These are phyloP conservation scores for Penicillium thymicola DNA, from an alignment of 2,329 filamentous ascomycete genomes.

Conservation along the genomic window DNA sequence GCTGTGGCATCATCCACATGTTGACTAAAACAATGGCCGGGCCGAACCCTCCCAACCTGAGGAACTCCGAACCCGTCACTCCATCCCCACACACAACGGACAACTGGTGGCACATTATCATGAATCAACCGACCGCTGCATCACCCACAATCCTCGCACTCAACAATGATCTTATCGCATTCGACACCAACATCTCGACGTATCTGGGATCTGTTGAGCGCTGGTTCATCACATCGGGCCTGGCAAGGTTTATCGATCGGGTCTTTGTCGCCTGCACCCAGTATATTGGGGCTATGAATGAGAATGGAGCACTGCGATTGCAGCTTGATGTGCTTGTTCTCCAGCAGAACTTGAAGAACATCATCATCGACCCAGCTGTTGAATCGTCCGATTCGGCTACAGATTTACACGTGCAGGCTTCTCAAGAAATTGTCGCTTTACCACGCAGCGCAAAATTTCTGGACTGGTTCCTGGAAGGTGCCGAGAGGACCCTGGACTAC, in stretches of 20 bases:
- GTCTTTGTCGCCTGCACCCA: conserved; percentile 71
- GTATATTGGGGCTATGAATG: conserved; percentile 78
- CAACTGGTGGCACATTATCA: conserved; percentile 53
- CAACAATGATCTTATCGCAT: conserved; percentile 78
- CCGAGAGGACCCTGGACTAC: conserved; percentile 44
- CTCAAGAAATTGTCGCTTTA: conserved; percentile 40
- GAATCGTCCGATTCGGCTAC: conserved; percentile 6
- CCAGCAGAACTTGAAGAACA: conserved; percentile 94
- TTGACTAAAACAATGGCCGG: conserved; percentile 63
- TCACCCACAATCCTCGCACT: conserved; percentile 72
- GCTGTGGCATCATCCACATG: conserved; percentile 80
- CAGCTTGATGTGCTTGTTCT: conserved; percentile 91
- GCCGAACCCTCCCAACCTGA: conserved; percentile 45
- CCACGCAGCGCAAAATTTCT: conserved; percentile 46
- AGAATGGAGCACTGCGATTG: conserved; percentile 78
- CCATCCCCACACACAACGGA: conserved; percentile 67
- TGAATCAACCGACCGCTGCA: conserved; percentile 42
- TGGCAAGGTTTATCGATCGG: conserved; percentile 73
- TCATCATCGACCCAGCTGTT: conserved; percentile 51
- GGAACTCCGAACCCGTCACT: conserved; percentile 40
- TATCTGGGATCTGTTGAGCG: conserved; percentile 71
- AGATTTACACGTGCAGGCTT: conserved; percentile 7
- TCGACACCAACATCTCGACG: conserved; percentile 75
- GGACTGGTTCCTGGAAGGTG: conserved; percentile 48
- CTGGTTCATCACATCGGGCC: conserved; percentile 70